A percentile compares a stretch with the other conserved stretches of the same genome.
Conservation (phyloP, 352 stramenopile species). For the Pythium brachiatum region DNA sequence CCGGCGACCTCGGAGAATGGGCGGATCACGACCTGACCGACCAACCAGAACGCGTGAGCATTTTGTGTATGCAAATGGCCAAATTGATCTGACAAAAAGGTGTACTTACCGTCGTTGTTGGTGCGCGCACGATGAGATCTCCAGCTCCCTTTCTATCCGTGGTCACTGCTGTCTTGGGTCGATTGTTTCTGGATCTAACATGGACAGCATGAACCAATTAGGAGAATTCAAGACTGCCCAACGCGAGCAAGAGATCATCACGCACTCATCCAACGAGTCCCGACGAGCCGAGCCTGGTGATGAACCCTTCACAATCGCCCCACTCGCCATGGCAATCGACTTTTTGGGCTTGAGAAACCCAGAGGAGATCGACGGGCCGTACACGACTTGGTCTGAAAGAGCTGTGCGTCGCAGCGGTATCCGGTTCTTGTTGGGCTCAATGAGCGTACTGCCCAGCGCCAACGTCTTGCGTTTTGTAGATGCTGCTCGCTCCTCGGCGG, state of each 20-base stretch:
- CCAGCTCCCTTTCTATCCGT: neutral
- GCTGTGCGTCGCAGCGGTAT: constrained; percentile 50
- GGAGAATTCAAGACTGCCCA: neutral
- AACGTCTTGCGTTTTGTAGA: constrained; percentile 1
- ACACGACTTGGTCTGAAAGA: constrained; percentile 62
- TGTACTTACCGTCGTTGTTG: constrained; percentile 18
- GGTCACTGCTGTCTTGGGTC: constrained; percentile 11
- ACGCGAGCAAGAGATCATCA: neutral
- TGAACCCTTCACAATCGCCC: neutral
- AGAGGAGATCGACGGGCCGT: constrained; percentile 56
- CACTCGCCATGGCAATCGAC: constrained; percentile 13
- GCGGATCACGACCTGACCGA: constrained; percentile 51
- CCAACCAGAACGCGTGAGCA: neutral
- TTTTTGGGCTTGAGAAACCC: constrained; percentile 32
- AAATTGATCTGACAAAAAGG: neutral
- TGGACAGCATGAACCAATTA: neutral
- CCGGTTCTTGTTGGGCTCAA: constrained; percentile 50
- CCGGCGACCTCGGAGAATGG: constrained; percentile 42
- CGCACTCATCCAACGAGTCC: constrained; percentile 17
- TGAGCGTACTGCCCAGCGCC: neutral
- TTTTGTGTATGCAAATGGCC: neutral
- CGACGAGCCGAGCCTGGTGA: constrained; percentile 3
- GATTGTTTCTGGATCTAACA: constrained; percentile 3
- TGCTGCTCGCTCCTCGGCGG: neutral
- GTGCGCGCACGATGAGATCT: constrained; percentile 20